Conservation (phyloP, 2,329 filamentous ascomycete genomes). For the Sclerotiophoma versabilis region DNA sequence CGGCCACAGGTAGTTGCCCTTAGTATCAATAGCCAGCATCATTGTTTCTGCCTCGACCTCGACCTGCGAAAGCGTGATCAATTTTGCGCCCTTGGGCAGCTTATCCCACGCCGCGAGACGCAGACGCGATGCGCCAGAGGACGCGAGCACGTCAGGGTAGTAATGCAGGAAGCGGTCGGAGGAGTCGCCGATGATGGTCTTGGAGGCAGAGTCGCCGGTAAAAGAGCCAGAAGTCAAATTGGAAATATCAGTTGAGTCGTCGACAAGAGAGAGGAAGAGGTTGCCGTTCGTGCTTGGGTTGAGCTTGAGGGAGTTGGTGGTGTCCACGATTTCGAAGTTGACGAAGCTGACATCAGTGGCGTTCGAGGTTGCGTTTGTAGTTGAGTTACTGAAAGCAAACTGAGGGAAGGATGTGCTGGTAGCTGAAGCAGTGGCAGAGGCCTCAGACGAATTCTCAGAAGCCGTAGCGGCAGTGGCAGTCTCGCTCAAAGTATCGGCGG, state of each 20-base stretch:
- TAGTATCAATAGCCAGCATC: slow-evolving; percentile 16
- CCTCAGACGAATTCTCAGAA: not conserved
- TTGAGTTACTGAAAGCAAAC: not conserved
- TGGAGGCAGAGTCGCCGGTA: slow-evolving; percentile 6
- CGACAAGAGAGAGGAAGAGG: slow-evolving; percentile 12
- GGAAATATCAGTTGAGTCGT: slow-evolving; percentile 9
- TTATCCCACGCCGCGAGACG: slow-evolving; percentile 10
- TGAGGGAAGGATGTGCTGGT: slow-evolving; percentile 1
- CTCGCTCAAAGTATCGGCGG: not conserved
- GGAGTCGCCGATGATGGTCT: slow-evolving; percentile 14
- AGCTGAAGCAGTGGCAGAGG: not conserved
- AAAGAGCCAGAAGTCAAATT: slow-evolving; percentile 10
- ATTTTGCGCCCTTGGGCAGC: slow-evolving; percentile 13
- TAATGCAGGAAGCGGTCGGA: slow-evolving; percentile 12
- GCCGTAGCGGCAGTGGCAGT: not conserved
- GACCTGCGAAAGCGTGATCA: slow-evolving; percentile 11
- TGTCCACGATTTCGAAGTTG: slow-evolving; percentile 13
- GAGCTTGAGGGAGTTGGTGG: slow-evolving; percentile 13
- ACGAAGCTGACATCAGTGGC: slow-evolving; percentile 5
- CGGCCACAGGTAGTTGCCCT: slow-evolving; percentile 10
- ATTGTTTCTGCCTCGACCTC: slow-evolving; percentile 12
- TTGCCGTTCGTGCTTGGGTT: slow-evolving; percentile 9
- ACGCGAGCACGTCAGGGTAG: slow-evolving; percentile 8
- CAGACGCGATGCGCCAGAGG: slow-evolving; percentile 10
- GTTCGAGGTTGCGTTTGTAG: slow-evolving; percentile 8